Evolutionary conservation across 345 rosid genomes (phyloP).

Genomic region (Firmiana major): DNA sequence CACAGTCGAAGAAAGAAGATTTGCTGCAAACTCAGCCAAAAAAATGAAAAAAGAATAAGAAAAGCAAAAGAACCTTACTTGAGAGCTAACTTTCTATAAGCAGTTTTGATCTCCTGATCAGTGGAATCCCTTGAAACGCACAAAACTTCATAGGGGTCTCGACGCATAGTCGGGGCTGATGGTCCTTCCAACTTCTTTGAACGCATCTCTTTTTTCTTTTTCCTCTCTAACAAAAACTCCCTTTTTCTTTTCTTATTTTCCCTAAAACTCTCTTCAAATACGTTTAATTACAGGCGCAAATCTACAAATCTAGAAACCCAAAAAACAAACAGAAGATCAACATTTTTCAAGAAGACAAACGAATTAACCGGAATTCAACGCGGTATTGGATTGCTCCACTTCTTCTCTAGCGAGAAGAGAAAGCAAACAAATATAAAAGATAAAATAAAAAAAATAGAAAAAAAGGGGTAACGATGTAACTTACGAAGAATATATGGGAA

Average conservation of each 20-base stretch:
- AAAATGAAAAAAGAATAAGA: no score
- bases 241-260: neutral
- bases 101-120: conserved; percentile 94
- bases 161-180: conserved; percentile 55
- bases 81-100: conserved; percentile 93
- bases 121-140: conserved; percentile 76
- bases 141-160: conserved; percentile 95
- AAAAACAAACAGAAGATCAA: neutral
- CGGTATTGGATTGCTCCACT: conserved; percentile 12
- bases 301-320: neutral
- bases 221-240: neutral
- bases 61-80: conserved; percentile 46
- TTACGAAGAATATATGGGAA: neutral
- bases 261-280: neutral
- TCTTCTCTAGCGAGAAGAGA: conserved; percentile 12
- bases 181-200: conserved; percentile 67
- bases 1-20: neutral
- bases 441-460: no score
- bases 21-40: neutral
- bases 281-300: neutral
- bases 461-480: neutral
- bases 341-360: neutral
- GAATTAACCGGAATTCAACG: conserved; percentile 10
- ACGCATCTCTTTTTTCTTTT: conserved; percentile 33
- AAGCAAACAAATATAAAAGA: neutral